Evolutionary conservation across 495 filamentous ascomycete species (phyloP), one percentile per base, ranked within the genome.

Genomic region (Echria macrotheca): DNA sequence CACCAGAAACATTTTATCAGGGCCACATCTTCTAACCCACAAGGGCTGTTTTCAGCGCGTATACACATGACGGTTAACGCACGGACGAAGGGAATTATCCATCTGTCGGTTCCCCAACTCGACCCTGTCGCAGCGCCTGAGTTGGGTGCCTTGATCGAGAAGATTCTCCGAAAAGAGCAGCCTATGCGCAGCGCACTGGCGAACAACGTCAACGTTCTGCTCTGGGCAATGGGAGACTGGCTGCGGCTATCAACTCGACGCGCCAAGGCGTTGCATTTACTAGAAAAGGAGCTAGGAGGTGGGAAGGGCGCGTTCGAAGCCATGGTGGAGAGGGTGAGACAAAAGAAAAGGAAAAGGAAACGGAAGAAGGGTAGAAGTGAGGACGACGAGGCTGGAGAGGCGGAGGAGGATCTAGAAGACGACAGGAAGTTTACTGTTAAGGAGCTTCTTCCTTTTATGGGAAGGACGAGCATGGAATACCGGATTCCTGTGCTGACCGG

Each of bases 151-250:
- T 73, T 76, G 32, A 53, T 76, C 1, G 55, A 71, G 5, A 43
- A 44, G 7, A 28, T 69, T 3, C 39, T 66, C 2, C n/a, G 4
- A 1, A 21, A n/a, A 6, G 9, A 12, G n/a, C 3, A 26, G 10
- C 29, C 14, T 3, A 45, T 38, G n/a, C 66, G 61, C 29, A 68
- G 60, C 23, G 59, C 59, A 14, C 32, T 71, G 46, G 57, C 51
- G 5, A 66, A 68, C 36, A 76, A 80, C 52, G 50, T 78, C 10
- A 59, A 60, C 22, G 63, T 74, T 19, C 50, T 77, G 15, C 57
- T 57, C 12, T 78, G 74, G 73, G 75, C 69, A 1, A 78, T 78
- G 77, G 66, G 66, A 21, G 69, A 76, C 51, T 80, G 77, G 77
- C 39, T 69, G 33, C 69, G 74, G 6, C 58, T 71, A 0, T 70